A percentile compares a stretch with the other conserved stretches of the same genome.
These are phyloP conservation scores for Lecanoromycetidae sp. DNA, from an alignment of 2,329 filamentous ascomycete species.

Conservation along the genomic window DNA sequence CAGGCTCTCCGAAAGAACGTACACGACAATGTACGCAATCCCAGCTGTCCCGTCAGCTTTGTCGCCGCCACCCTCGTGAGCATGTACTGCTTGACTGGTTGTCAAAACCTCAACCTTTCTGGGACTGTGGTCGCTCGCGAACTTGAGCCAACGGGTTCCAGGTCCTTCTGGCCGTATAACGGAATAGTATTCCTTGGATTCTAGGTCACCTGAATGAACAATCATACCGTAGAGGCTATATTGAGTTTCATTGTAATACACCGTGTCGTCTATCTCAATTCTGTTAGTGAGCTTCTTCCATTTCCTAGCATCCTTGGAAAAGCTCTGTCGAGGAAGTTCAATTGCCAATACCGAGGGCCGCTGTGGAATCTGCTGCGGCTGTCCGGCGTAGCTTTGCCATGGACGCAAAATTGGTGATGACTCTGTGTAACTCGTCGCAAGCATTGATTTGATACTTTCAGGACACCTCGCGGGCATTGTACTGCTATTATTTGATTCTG, in stretches of 20 bases:
- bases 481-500: neutral
- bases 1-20: constrained; percentile 39
- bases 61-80: constrained; percentile 38
- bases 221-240: constrained; percentile 51
- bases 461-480: too few species aligned
- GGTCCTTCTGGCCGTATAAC: constrained; percentile 46
- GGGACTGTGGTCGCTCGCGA: constrained; percentile 43
- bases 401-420: constrained; percentile 3
- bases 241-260: constrained; percentile 20
- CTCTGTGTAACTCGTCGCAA: too few species aligned
- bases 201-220: constrained; percentile 47
- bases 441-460: too few species aligned
- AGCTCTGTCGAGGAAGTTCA: constrained; percentile 45
- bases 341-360: constrained; percentile 28
- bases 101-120: constrained; percentile 47
- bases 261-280: constrained; percentile 41
- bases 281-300: constrained; percentile 47
- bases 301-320: constrained; percentile 41
- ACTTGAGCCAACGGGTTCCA: constrained; percentile 42
- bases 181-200: constrained; percentile 48
- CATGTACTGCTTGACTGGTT: constrained; percentile 40
- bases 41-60: constrained; percentile 29
- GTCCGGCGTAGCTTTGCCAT: constrained; percentile 12
- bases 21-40: constrained; percentile 44
- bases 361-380: neutral